Base-by-base conservation (phyloP, 1,284 basidiomycete genomes). In the Exobasidium cylindrosporum region DNA sequence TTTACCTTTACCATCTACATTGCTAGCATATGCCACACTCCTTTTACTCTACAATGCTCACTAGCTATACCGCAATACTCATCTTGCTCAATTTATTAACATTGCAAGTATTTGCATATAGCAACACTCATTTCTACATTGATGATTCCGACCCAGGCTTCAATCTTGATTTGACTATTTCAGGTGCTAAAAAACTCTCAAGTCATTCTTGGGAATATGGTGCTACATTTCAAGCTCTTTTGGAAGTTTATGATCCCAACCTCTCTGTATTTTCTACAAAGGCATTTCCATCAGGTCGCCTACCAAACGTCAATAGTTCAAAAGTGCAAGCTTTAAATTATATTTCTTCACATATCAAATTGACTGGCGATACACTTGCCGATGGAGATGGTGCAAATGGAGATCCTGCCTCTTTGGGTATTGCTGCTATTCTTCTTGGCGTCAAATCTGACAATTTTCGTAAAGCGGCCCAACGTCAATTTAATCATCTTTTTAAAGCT, bases 401-500 rank as follows among this genome's bases (percentile, higher is more conserved):
- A 24, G 60, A 61, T 31, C 60, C 60, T 3, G 57, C 57, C n/a
- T 47, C 40, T 11, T 43, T 61, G n/a, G 57, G 43, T 23, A 44
- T 59, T 17, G 35, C 14, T 24, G 60, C 60, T 23, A 24, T 60
- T 17, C 40, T 61, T 1, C n/a, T 61, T 17, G 53, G 60, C n/a
- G 28, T 24, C 31, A 57, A 40, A 26, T 6, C 21, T n/a, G n/a
- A 21, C n/a, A 46, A 13, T 4, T 28, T 44, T n/a, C 11, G 17
- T 21, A 17, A 13, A 3, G 90, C 91, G 4, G 90, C 89, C 5
- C 77, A 72, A 61, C 84, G 86, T 50, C 88, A 96, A 81, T 82
- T 95, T 29, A 82, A 88, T 32, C 93, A 85, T 74, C 81, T 90
- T 46, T 79, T 84, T 32, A 80, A 82, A 0, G 90, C 88, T 0